Evolutionary conservation across 495 filamentous ascomycete genomes (phyloP).

Genomic region (Penicillium lividum): DNA sequence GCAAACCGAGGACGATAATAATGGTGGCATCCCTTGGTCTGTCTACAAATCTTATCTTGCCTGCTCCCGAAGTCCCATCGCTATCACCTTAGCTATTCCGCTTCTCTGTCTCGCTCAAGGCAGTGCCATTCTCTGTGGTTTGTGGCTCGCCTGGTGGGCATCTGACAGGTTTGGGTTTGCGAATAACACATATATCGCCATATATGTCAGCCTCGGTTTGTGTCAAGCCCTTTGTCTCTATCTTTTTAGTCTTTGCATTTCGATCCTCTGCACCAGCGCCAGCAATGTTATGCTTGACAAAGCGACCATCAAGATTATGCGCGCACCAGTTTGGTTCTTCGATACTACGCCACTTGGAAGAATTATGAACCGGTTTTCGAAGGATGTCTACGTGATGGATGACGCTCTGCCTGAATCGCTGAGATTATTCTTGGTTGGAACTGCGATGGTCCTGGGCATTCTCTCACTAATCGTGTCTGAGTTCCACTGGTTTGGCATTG

Average conservation of each 20-base stretch:
- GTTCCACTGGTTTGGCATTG: conserved; percentile 2
- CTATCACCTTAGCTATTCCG: background rate
- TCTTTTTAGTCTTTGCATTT: background rate
- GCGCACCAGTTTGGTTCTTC: conserved; percentile 2
- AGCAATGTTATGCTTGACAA: conserved; percentile 1
- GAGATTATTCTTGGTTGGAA: background rate
- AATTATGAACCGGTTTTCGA: background rate
- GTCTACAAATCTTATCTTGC: conserved; percentile 1
- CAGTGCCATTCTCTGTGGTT: background rate
- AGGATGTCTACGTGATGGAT: conserved; percentile 2
- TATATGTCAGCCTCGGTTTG: background rate
- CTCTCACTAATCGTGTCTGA: background rate
- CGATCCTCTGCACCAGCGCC: background rate
- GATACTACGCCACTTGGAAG: background rate
- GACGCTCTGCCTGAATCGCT: background rate
- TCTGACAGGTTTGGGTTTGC: background rate
- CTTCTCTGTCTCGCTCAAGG: background rate
- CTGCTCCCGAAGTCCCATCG: background rate
- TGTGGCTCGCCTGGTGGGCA: conserved; percentile 3
- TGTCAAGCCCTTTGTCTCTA: background rate
- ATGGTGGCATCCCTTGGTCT: background rate
- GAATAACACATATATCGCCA: background rate
- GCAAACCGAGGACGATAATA: background rate
- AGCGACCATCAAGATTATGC: background rate
- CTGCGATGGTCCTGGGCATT: background rate